These are phyloP conservation scores for Suillus weaverae DNA, from an alignment of 768 basidiomycete species.

Conservation along the genomic window DNA sequence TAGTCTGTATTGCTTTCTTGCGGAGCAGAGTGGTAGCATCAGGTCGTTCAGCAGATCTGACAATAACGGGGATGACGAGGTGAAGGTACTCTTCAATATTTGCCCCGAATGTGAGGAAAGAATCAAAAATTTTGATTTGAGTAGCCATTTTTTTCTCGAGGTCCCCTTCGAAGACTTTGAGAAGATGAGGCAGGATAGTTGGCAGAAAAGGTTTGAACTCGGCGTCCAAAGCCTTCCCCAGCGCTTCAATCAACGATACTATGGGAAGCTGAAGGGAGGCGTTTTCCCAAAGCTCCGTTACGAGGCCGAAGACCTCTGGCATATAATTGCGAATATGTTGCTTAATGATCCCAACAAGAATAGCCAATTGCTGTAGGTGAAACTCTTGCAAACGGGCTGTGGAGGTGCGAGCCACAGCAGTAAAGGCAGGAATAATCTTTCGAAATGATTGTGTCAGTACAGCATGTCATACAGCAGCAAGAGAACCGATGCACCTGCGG, in stretches of 20 bases:
- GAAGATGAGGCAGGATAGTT: conserved; percentile 81
- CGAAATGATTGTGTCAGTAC: not conserved
- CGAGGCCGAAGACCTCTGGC: conserved; percentile 77
- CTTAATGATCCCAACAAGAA: conserved; percentile 94
- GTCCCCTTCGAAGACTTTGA: conserved; percentile 92
- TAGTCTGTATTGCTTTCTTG: conserved; percentile 87
- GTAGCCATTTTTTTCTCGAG: conserved; percentile 74
- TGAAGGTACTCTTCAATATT: conserved; percentile 98
- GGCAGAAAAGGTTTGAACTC: conserved; percentile 98
- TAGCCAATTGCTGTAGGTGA: conserved; percentile 92
- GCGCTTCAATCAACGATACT: conserved; percentile 87
- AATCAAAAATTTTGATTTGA: conserved; percentile 91
- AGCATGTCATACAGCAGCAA: not conserved
- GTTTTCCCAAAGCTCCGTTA: conserved; percentile 91
- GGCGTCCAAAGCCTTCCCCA: conserved; percentile 91
- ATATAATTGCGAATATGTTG: conserved; percentile 95
- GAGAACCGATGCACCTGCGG: conserved; percentile 65
- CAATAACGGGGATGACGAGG: conserved; percentile 92
- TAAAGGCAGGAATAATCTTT: conserved; percentile 94
- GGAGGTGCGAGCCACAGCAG: conserved; percentile 80
- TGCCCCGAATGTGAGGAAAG: conserved; percentile 91
- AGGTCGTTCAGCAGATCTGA: conserved; percentile 83
- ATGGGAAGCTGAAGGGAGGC: conserved; percentile 83
- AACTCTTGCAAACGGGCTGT: conserved; percentile 86
- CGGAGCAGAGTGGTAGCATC: conserved; percentile 75